phyloP scores from a whole-genome alignment of 2,329 filamentous ascomycete genomes.

The Davidsoniella eucalypti region DNA sequence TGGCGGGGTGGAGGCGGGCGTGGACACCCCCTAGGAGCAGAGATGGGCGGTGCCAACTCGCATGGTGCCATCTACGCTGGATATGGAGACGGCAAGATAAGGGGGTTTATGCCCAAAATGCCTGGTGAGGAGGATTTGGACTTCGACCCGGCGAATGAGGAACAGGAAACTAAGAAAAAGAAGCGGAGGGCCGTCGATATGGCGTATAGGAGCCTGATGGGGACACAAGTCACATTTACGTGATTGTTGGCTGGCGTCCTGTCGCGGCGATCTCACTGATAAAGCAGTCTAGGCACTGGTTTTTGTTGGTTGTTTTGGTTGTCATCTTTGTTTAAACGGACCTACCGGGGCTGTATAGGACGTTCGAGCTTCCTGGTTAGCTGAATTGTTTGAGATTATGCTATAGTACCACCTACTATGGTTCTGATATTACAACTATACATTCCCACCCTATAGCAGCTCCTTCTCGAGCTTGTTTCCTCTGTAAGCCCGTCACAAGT shows the following conservation, averaged over 20 bases:
- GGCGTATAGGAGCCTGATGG: constrained; percentile 60
- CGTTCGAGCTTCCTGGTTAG: no score
- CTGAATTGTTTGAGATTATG: no score
- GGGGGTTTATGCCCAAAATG: constrained; percentile 54
- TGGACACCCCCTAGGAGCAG: constrained; percentile 37
- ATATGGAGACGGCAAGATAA: constrained; percentile 70
- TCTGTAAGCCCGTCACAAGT: no score
- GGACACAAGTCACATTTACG: constrained; percentile 2
- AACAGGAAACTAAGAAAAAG: constrained; percentile 27
- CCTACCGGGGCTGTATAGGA: no score
- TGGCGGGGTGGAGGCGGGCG: constrained; percentile 53
- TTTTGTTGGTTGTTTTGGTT: no score
- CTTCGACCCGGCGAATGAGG: constrained; percentile 21
- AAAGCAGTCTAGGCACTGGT: no score
- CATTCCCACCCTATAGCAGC: no score
- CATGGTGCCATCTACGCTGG: constrained; percentile 55
- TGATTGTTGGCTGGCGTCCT: not conserved
- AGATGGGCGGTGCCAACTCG: constrained; percentile 39
- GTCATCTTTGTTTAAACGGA: no score
- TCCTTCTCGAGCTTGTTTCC: no score
- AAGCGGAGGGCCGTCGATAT: constrained; percentile 70
- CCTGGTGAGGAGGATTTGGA: constrained; percentile 31
- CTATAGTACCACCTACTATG: no score
- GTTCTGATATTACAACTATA: no score
- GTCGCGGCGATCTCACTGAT: no score